Base-by-base conservation (phyloP, 192 early-diverging fungal genomes). In the Obelidium mucronatum region DNA sequence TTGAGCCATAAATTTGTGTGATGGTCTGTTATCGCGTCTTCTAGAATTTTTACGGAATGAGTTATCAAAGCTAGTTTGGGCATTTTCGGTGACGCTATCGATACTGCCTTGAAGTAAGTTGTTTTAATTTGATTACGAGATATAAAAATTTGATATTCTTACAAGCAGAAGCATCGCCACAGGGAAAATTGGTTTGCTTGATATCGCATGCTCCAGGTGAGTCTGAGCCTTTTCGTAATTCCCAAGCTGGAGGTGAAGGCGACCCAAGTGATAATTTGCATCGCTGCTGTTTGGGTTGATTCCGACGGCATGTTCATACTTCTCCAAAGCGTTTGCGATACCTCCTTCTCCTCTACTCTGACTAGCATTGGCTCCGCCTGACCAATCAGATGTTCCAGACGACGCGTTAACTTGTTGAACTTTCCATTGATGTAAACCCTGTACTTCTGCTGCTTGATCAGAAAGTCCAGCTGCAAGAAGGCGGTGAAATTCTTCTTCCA, bases 401-500 rank as follows among this genome's bases (percentile, higher is more conserved):
- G 70, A 36, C 1, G 33, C 42, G 24, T 64, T 78, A 11, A 84
- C 73, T 63, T 82, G 54, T 31, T 80, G 70, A 2, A 85, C 44
- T 60, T 84, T 84, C 82, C 82, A 88, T 8, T 59, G 56, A 53
- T 82, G 72, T 2, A 88, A 68, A 1, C 61, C 70, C 56, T 84
- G 84, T 0, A 85, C 82, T 74, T 88, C 86, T 2, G 79, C 77
- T 24, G 86, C 86, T 79, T 86, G 69, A 53, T 85, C 79, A 2
- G 77, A 74, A 1, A 69, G 54, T 42, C 84, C 82, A n/a, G 74
- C 48, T 11, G 34, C 80, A 22, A 42, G 36, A 8, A 88, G 65
- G 19, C 85, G 59, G 36, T 83, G 83, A 68, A 81, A 88, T 60
- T 88, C 87, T 30, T 36, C 81, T 48, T 87, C 85, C 24, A 88